Conservation (phyloP, 192 early-diverging fungal genomes). For the Backusella australiensis region DNA sequence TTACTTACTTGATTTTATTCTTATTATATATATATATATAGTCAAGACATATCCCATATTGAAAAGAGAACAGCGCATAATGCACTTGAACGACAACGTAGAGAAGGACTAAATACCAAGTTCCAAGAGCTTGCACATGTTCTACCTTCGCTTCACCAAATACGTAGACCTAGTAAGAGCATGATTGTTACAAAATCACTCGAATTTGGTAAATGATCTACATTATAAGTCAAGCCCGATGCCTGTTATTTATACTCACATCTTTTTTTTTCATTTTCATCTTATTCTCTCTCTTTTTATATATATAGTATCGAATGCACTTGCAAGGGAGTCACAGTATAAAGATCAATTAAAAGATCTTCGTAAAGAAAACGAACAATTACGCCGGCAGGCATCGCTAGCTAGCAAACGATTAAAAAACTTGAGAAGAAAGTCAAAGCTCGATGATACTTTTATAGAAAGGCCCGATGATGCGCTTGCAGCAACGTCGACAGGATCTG, state of each 20-base stretch:
- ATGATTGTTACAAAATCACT: constrained; percentile 79
- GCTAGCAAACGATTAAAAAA: not conserved
- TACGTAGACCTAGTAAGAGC: constrained; percentile 76
- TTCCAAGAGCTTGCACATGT: constrained; percentile 81
- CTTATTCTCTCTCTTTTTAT: not conserved
- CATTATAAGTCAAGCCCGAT: not conserved
- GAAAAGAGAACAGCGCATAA: constrained; percentile 80
- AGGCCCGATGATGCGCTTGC: not conserved
- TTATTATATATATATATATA: not conserved
- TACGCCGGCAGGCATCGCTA: constrained; percentile 3
- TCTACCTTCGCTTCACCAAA: constrained; percentile 64
- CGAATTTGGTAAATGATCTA: constrained; percentile 57
- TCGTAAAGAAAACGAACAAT: constrained; percentile 13
- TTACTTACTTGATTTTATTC: not conserved
- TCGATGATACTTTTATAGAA: not conserved
- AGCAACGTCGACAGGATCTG: not conserved
- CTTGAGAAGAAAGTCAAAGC: not conserved
- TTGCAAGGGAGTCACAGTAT: constrained; percentile 11
- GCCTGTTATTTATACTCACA: not conserved
- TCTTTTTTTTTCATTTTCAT: not conserved
- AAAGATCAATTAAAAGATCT: constrained; percentile 5
- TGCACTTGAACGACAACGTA: constrained; percentile 75
- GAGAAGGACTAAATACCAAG: constrained; percentile 76
- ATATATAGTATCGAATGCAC: constrained; percentile 18
- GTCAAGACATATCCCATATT: constrained; percentile 9